phyloP scores from a whole-genome alignment of 805 yeast genomes.

The Clavispora santaluciae region DNA sequence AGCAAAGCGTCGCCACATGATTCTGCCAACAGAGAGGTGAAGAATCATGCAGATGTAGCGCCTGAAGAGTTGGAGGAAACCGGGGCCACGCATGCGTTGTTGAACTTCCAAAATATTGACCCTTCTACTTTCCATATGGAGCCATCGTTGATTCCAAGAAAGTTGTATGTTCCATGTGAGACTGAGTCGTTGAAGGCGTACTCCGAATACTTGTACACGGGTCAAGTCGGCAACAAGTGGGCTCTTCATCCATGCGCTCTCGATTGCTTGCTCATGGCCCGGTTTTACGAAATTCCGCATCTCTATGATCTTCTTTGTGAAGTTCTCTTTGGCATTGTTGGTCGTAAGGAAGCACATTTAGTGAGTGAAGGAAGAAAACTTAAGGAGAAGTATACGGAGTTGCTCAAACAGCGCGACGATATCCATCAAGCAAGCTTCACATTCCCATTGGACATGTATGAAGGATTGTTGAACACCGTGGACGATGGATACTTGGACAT shows the following conservation, averaged over 20 bases:
- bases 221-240: constrained; percentile 77
- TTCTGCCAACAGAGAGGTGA: neutral
- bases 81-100: constrained; percentile 15
- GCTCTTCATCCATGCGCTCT: constrained; percentile 62
- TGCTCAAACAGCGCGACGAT: constrained; percentile 22
- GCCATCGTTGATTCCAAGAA: constrained; percentile 62
- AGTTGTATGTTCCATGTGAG: constrained; percentile 63
- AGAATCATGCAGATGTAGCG: too few relatives aligned
- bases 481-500: constrained; percentile 65
- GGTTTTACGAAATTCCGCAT: constrained; percentile 63
- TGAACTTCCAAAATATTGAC: constrained; percentile 31
- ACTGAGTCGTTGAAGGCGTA: constrained; percentile 59
- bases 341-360: constrained; percentile 56
- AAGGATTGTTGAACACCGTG: constrained; percentile 51
- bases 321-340: constrained; percentile 63
- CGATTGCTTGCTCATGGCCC: constrained; percentile 58
- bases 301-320: constrained; percentile 67
- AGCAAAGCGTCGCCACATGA: neutral
- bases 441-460: constrained; percentile 47
- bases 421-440: constrained; percentile 20
- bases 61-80: neutral
- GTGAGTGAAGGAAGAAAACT: constrained; percentile 37
- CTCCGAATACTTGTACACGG: constrained; percentile 71
- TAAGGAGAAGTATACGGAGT: constrained; percentile 23
- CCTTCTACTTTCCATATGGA: constrained; percentile 41